Base-by-base conservation (phyloP, 2,329 filamentous ascomycete genomes). In the Corniculantispora saksenae region DNA sequence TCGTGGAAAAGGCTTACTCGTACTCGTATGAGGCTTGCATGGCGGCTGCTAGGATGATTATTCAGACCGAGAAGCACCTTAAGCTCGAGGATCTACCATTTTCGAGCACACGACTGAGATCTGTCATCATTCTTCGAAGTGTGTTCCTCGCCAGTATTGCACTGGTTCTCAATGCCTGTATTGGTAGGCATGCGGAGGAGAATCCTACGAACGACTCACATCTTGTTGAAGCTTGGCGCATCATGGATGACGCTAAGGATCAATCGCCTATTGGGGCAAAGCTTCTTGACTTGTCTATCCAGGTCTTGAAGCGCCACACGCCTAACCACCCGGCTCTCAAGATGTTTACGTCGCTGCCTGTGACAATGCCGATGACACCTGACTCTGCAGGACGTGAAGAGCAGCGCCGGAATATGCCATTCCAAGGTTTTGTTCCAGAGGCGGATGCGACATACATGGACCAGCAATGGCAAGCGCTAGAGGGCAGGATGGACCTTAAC, bases 111-210 rank as follows among this genome's bases (percentile, higher is more conserved):
- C 68, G 74, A 21, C 69, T 76, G 35, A 71, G 72, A 21, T 65
- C 75, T 35, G 71, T 72, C 7, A 69, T 76, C 61, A 69, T 75
- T 13, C 66, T 77, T 23, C 72, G 77, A 21, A 76, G 75, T 45
- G 70, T 77, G 19, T 78, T 77, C 55, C 65, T 77, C 17, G 74
- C 76, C 0, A 74, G 68, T 27, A 77, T 77, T 53, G 75, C 72
- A 3, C 69, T 78, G 9, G 71, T 78, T 7, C 65, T 78, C 4
- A 73, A 78, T 60, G 70, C 75, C 8, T 78, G 75, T 32, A 68
- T 76, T 3, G 70, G 67, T 13, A 61, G 64, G 6, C 67, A 73
- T 27, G 61, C 66, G 1, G 68, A 69, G 23, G 70, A 73, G 21
- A 72, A 68, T 58, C 67, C 67, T 17, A 63, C 65, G 8, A 73